phyloP scores from a whole-genome alignment of 441 rosid genomes.

The Melastoma candidum region DNA sequence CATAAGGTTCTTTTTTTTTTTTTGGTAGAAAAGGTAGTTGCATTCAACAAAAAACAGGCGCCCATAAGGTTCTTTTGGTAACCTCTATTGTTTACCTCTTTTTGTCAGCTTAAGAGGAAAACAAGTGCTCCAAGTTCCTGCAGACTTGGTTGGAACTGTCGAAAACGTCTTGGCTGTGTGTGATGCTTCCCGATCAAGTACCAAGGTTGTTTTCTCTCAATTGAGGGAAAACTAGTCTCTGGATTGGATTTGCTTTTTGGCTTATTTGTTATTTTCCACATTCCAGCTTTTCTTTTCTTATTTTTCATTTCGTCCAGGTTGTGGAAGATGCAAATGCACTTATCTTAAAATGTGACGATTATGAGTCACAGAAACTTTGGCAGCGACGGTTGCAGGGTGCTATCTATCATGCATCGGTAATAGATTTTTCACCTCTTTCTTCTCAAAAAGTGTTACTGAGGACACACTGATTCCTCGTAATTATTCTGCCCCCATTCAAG shows the following conservation, averaged over 20 bases:
- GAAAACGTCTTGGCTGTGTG: slow-evolving; percentile 75
- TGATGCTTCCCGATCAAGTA: slow-evolving; percentile 46
- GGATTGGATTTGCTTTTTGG: neutral
- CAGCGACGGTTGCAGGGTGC: slow-evolving; percentile 87
- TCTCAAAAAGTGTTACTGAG: neutral
- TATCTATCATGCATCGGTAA: slow-evolving; percentile 87
- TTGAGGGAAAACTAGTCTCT: neutral
- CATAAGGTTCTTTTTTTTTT: too few relatives aligned
- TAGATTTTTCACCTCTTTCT: slow-evolving; percentile 3
- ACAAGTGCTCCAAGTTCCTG: slow-evolving; percentile 66
- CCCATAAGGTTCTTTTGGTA: slow-evolving; percentile 4
- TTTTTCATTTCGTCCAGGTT: slow-evolving; percentile 36
- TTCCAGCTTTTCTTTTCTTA: neutral
- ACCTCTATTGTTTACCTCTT: slow-evolving; percentile 12
- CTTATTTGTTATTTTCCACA: neutral
- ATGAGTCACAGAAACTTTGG: slow-evolving; percentile 74
- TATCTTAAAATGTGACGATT: slow-evolving; percentile 62
- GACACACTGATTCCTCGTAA: neutral
- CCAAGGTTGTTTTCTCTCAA: slow-evolving; percentile 31
- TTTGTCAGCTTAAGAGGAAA: slow-evolving; percentile 78
- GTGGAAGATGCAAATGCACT: slow-evolving; percentile 82
- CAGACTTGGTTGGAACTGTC: slow-evolving; percentile 58
- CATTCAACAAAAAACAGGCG: neutral
- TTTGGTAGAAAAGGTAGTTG: too few relatives aligned
- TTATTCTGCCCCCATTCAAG: neutral